These are phyloP conservation scores for Verticillium zaregamsianum DNA, from an alignment of 2,329 filamentous ascomycete genomes.

Conservation along the genomic window DNA sequence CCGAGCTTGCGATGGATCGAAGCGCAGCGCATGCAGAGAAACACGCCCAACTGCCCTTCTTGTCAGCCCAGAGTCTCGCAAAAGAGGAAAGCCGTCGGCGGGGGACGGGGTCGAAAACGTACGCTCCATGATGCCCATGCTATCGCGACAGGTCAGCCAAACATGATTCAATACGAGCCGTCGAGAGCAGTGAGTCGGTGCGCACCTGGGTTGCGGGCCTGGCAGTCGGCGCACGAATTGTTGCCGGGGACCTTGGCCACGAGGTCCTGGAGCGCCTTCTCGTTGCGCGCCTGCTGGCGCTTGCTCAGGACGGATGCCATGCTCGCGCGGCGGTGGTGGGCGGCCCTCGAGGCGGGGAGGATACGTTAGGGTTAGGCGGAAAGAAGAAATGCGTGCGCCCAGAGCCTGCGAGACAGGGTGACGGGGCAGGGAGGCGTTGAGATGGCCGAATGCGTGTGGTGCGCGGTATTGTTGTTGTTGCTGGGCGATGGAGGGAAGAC, in stretches of 20 bases:
- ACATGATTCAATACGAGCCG: neutral
- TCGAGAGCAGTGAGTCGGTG: constrained; percentile 3
- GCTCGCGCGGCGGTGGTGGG: constrained; percentile 3
- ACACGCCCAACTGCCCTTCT: constrained; percentile 73
- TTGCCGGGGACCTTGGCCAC: constrained; percentile 82
- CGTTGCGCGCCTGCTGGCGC: constrained; percentile 96
- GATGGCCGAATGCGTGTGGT: neutral
- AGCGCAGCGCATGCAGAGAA: constrained; percentile 96
- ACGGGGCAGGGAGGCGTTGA: neutral
- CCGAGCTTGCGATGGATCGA: constrained; percentile 93
- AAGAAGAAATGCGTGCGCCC: constrained; percentile 1
- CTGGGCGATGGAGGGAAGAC: neutral
- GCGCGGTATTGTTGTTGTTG: neutral
- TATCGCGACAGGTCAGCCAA: constrained; percentile 29
- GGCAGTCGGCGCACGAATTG: constrained; percentile 90
- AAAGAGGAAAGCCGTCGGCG: neutral
- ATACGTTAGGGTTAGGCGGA: constrained; percentile 1
- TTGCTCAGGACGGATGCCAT: constrained; percentile 83
- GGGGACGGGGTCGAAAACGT: constrained; percentile 33
- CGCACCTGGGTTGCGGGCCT: constrained; percentile 82
- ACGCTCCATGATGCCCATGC: constrained; percentile 98
- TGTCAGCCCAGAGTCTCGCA: constrained; percentile 6
- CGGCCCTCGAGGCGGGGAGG: neutral
- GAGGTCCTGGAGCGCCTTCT: constrained; percentile 84
- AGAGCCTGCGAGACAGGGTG: neutral